Base-by-base conservation (phyloP, 176 grass and related monocot species). In the Ampelocalamus luodianensis region DNA sequence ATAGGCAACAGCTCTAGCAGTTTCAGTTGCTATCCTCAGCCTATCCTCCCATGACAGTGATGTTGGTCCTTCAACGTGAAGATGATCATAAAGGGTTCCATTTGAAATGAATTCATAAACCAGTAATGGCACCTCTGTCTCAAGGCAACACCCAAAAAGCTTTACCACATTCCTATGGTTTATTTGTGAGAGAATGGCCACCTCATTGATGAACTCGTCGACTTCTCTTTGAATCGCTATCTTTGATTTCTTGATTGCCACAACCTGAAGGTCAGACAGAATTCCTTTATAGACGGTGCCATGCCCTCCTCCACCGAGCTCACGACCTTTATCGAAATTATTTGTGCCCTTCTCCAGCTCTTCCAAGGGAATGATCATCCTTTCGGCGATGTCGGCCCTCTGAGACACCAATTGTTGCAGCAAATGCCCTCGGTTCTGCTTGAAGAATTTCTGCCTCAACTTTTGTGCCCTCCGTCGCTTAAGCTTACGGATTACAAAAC, bases 141-240 rank as follows among this genome's bases (percentile, higher is more conserved):
- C 78, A 8, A 80, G 78, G 44, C 78, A 80, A 15, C 78, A 80
- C 32, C 77, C 77, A n/a, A 66, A 67, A 11, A 80, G 61, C 42
- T 67, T 63, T 4, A 80, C 68, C n/a, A 72, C 13, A 4, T 72
- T 72, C 3, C 43, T 46, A 72, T 72, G 70, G 70, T 72, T 72
- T 4, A 72, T 72, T 3, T 72, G 23, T 1, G 70, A 72, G 3
- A 72, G 23, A 1, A 49, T 72, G 0, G 43, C 43, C 0, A 72
- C 70, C 44, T 72, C 70, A 8, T 72, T 72, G 9, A 72, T 72
- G 44, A 72, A 72, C 70, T 72, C 70, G 10, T 49, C 23, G 0
- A 72, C 49, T 12, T 72, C 70, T 14, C 44, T 72, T 10, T 72
- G 70, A 0, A 49, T 11, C 0, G 7, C 70, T 9, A 29, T 72